phyloP scores from a whole-genome alignment of 2,329 filamentous ascomycete species.

The Aureobasidium namibiae region DNA sequence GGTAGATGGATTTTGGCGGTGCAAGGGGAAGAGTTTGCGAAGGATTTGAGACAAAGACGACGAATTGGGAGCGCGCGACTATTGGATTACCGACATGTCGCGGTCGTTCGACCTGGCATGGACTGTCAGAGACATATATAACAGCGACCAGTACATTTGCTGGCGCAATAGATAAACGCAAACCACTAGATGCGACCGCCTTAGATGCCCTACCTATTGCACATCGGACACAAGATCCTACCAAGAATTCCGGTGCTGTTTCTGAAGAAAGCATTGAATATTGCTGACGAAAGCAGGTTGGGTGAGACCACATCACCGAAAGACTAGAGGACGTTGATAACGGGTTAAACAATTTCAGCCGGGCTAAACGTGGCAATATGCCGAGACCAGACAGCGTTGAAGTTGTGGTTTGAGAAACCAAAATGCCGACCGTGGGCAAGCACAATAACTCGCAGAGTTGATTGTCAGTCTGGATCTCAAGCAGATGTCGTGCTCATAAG shows the following conservation, averaged over 20 bases:
- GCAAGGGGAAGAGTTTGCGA: neutral
- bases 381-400: neutral
- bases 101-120: neutral
- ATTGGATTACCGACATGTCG: neutral
- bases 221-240: too few species aligned
- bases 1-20: too few species aligned
- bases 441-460: neutral
- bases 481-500: neutral
- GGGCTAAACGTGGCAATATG: neutral
- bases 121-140: neutral
- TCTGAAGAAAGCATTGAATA: too few species aligned
- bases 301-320: neutral
- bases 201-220: too few species aligned
- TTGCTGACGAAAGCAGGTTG: neutral
- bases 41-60: neutral
- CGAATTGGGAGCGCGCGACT: neutral
- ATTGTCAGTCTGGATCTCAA: neutral
- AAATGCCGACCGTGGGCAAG: neutral
- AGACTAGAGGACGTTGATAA: constrained; percentile 4
- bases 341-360: neutral
- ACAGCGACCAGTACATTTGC: neutral
- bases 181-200: too few species aligned
- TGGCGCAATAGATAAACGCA: too few species aligned
- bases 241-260: neutral
- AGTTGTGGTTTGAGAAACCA: neutral